These are phyloP conservation scores for Naganishia liquefaciens DNA, from an alignment of 1,284 basidiomycete genomes.

Conservation along the genomic window DNA sequence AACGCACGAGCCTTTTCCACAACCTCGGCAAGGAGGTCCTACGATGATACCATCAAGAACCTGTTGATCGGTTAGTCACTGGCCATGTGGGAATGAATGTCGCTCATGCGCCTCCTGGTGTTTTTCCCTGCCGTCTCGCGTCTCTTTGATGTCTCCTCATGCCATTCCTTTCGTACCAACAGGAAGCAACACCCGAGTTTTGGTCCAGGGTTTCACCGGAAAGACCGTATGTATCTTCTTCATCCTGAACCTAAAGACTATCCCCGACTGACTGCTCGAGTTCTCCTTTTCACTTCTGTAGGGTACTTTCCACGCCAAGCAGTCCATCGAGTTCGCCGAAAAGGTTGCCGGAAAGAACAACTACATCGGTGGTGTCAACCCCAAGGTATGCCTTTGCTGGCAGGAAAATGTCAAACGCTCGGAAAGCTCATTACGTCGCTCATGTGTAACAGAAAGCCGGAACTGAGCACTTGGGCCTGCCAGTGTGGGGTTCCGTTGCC, in stretches of 20 bases:
- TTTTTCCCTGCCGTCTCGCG: conserved; percentile 2
- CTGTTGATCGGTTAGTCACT: conserved; percentile 66
- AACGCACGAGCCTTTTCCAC: conserved; percentile 64
- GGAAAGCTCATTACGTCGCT: not conserved
- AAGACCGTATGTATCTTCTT: conserved; percentile 70
- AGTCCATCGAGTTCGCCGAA: conserved; percentile 85
- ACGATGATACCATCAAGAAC: conserved; percentile 89
- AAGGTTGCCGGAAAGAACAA: conserved; percentile 60
- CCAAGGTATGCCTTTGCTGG: conserved; percentile 59
- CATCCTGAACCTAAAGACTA: not conserved
- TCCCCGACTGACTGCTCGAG: conserved; percentile 17
- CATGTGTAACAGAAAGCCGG: conserved; percentile 71
- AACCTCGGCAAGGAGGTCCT: conserved; percentile 66
- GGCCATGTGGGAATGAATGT: conserved; percentile 20
- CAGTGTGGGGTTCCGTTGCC: conserved; percentile 87
- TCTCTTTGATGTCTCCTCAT: conserved; percentile 1
- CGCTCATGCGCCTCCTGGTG: not conserved
- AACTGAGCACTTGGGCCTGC: conserved; percentile 89
- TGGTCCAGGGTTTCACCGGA: conserved; percentile 93
- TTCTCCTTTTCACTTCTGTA: conserved; percentile 48
- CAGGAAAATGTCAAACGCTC: not conserved
- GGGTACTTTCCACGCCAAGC: conserved; percentile 96
- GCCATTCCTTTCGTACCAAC: conserved; percentile 34
- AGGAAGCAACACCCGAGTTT: conserved; percentile 89
- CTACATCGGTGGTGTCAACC: conserved; percentile 96